A percentile compares a stretch with the other conserved stretches of the same genome.
Conservation (phyloP, 2,329 filamentous ascomycete species). For the Claviceps paspali region DNA sequence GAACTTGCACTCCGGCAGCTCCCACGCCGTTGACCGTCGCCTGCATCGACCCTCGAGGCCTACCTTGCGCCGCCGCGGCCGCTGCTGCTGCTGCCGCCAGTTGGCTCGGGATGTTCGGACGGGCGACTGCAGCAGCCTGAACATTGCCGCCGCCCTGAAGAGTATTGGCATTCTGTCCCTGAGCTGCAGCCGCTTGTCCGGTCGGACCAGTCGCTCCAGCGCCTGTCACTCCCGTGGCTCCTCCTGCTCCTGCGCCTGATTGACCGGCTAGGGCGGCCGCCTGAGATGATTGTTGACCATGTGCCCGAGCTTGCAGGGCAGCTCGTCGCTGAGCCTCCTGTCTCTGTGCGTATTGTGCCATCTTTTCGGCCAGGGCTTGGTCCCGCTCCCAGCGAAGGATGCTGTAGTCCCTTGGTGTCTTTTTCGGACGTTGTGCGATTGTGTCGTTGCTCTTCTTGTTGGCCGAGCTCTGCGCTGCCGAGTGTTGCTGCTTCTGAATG, state of each 20-base stretch:
- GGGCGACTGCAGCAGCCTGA: constrained; percentile 16
- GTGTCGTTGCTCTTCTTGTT: constrained; percentile 67
- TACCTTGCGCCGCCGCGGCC: constrained; percentile 26
- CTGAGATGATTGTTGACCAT: constrained; percentile 23
- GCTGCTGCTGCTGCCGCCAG: constrained; percentile 25
- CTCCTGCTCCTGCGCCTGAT: background rate
- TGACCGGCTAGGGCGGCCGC: too few species aligned
- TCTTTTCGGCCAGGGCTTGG: constrained; percentile 45
- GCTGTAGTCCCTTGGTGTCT: constrained; percentile 85
- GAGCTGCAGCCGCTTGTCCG: constrained; percentile 10
- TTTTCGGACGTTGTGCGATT: constrained; percentile 35
- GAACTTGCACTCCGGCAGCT: constrained; percentile 28
- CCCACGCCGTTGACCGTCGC: constrained; percentile 35
- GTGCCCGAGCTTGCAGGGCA: constrained; percentile 31
- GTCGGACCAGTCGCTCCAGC: constrained; percentile 5
- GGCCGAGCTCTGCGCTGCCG: constrained; percentile 58
- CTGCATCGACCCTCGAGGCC: constrained; percentile 39
- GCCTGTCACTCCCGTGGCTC: constrained; percentile 19
- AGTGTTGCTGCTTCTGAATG: constrained; percentile 78
- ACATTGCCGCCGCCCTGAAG: constrained; percentile 15
- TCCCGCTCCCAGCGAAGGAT: constrained; percentile 79
- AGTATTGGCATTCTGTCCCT: constrained; percentile 15
- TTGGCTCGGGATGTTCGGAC: constrained; percentile 26
- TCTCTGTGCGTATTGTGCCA: constrained; percentile 39
- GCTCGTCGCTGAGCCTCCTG: constrained; percentile 42